Base-by-base conservation (phyloP, 176 grass and related monocot genomes). In the Metroxylon sagu region DNA sequence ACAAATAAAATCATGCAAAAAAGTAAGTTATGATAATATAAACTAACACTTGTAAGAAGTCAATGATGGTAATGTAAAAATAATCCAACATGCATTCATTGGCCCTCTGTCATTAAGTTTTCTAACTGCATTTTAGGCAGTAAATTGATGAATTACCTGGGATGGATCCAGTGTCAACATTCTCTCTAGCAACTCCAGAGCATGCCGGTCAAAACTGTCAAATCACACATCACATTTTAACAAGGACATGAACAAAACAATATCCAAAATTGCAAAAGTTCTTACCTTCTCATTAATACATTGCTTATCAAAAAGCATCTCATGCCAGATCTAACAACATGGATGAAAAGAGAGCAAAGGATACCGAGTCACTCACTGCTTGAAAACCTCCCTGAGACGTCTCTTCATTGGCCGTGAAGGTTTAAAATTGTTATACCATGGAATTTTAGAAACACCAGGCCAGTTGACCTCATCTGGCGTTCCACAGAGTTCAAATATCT, bases 391-490 rank as follows among this genome's bases (percentile, higher is more conserved):
- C 35, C 71, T 82, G 17, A 96, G 73, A 21, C 78, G 80, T 79
- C 91, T 87, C 62, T 90, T 69, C 59, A 96, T 25, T 12, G 59
- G 71, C 0, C 86, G 74, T 27, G 74, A 12, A 60, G 86, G 83
- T 74, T 87, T 96, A 64, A 95, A 86, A 84, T 87, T 90, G 56
- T 90, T 96, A 59, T 96, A 96, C 86, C 91, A 90, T 2, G 86
- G 77, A 82, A 90, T 82, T 85, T 96, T 77, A 60, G 86, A 85
- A 50, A 90, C 83, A 60, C 91, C 91, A 31, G 80, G 83, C 91
- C 91, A 96, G 58, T 57, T 90, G 1, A 71, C 50, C 70, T 96
- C 91, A 60, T 90, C 83, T 49, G 86, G 86, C 26, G 86, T 96
- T 65, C 91, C 91, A 80, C 91, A 96, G 19, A 90, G 75, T 60